phyloP scores from a whole-genome alignment of 2,329 filamentous ascomycete species.

The Calonectria crousiana region DNA sequence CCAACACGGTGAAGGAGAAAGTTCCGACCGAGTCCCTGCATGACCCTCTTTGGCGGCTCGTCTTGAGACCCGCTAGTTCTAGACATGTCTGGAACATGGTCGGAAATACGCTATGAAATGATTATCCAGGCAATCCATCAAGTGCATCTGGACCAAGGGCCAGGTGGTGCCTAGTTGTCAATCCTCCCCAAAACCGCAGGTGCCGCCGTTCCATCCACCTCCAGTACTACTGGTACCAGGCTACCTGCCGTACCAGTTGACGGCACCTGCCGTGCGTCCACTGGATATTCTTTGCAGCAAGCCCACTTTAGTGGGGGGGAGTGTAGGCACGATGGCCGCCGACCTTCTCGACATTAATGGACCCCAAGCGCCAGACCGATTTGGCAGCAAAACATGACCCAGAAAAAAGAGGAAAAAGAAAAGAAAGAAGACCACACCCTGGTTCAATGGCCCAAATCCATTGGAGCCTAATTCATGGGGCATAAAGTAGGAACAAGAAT shows the following conservation, averaged over 20 bases:
- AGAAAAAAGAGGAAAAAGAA: background rate
- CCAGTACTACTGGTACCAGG: constrained; percentile 1
- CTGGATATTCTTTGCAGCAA: constrained; percentile 8
- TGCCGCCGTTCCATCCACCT: constrained; percentile 12
- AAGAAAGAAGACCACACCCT: background rate
- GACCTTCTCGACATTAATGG: background rate
- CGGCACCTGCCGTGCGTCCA: constrained; percentile 21
- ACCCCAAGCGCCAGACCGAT: background rate
- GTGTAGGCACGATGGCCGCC: background rate
- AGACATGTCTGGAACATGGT: constrained; percentile 2
- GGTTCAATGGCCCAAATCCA: background rate
- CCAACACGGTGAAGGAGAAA: background rate
- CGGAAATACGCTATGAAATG: background rate
- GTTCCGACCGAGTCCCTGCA: background rate
- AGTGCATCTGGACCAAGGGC: background rate
- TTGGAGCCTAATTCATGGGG: constrained; percentile 5
- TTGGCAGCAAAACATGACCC: background rate
- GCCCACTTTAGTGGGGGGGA: constrained; percentile 9
- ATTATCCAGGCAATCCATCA: background rate
- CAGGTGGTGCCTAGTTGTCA: background rate
- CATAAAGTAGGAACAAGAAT: background rate
- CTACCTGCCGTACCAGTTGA: constrained; percentile 11
- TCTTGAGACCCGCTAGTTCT: background rate
- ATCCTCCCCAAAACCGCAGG: constrained; percentile 3
- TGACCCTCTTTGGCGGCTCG: background rate